Evolutionary conservation across 805 yeast genomes (phyloP), one percentile per base, ranked within the genome.

Genomic region (Lipomyces spencermartinsiae): DNA sequence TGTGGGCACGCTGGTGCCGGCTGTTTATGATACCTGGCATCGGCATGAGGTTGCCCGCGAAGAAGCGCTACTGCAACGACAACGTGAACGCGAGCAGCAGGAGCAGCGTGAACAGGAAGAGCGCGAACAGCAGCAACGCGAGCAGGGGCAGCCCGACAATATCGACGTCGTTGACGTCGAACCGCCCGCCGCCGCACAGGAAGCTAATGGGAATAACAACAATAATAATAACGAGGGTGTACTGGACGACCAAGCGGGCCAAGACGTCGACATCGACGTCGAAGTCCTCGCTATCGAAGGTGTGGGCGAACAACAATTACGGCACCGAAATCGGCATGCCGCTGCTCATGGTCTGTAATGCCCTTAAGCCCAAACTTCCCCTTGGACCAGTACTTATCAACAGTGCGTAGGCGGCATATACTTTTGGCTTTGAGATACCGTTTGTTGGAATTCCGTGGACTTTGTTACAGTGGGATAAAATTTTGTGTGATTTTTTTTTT

Each of bases 11-110:
- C 55, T 71, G 22, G 53, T 71, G n/a, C 74, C 74, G 46, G 61
- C 68, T 2, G 64, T 71, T n/a, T 69, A 71, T 54, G 74, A 71
- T 33, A 60, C 65, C n/a, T 71, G 74, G 73, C 70, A 65, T 39
- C 39, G 72, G 29, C 65, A 63, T 49, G 72, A 69, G 39, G 39
- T 59, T 34, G 65, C 46, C 37, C 51, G 61, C 2, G 63, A 61
- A 19, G 70, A 67, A 29, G 54, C 46, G 39, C 37, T 54, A 12
- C 22, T 35, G 34, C 58, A 61, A 2, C 31, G 22, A 19, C 58
- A 57, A 16, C 55, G 49, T 22, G 33, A n/a, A 7, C 55, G 57
- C 1, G 61, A 51, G 10, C 55, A 33, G 54, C 59, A 53, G 53
- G 43, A 33, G 35, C 55, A 46, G 25, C 56, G 6, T 0, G 68